phyloP scores from a whole-genome alignment of 331 rosid species.

The Ulmus americana region DNA sequence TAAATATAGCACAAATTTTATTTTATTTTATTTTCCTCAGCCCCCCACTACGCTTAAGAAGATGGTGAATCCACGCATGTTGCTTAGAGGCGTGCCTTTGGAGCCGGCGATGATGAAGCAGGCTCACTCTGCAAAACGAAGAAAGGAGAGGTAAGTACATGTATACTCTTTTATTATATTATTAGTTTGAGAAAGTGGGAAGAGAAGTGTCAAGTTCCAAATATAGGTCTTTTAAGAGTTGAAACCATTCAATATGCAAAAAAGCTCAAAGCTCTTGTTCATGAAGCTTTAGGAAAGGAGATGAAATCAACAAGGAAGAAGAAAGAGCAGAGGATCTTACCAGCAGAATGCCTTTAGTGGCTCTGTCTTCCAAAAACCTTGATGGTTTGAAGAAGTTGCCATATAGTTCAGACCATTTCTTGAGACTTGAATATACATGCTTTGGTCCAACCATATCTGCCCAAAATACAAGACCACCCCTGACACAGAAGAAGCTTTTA shows the following conservation, averaged over 20 bases:
- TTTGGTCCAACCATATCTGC: slow-evolving; percentile 79
- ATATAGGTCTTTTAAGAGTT: background rate
- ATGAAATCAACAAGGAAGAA: background rate
- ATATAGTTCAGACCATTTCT: slow-evolving; percentile 67
- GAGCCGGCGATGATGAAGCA: slow-evolving; percentile 30
- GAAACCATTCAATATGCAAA: background rate
- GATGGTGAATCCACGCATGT: background rate
- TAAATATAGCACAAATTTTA: background rate
- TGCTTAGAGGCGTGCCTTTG: slow-evolving; percentile 54
- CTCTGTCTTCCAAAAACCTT: slow-evolving; percentile 86
- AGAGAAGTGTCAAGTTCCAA: background rate
- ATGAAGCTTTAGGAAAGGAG: background rate
- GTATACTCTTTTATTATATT: background rate
- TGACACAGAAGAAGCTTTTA: slow-evolving; percentile 28
- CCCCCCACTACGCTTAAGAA: background rate
- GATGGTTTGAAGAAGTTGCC: slow-evolving; percentile 84
- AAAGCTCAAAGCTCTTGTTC: background rate
- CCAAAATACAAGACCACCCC: slow-evolving; percentile 94
- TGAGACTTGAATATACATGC: slow-evolving; percentile 60
- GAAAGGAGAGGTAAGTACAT: background rate
- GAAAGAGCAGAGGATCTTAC: slow-evolving; percentile 35
- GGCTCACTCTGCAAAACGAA: slow-evolving; percentile 61
- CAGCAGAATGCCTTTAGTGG: slow-evolving; percentile 62
- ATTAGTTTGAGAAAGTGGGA: background rate
- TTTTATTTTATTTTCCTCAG: background rate